Evolutionary conservation across 345 rosid species (phyloP).

Genomic region (Citrus medica): DNA sequence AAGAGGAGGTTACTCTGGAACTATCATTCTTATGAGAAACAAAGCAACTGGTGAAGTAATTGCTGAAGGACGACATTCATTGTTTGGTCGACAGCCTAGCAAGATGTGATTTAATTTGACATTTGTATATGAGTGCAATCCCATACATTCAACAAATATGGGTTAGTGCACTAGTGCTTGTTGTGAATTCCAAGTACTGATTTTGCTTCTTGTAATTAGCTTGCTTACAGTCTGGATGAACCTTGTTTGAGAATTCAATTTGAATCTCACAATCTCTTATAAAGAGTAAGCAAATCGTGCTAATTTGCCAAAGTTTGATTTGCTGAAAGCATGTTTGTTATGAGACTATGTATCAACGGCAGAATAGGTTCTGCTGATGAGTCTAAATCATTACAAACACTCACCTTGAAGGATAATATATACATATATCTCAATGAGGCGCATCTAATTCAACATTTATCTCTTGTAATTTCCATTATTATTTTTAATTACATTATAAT

Average conservation of each 20-base stretch:
- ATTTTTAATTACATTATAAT: no score
- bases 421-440: no score
- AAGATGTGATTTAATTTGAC: slow-evolving; percentile 44
- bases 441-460: no score
- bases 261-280: background rate
- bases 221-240: background rate
- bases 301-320: no score
- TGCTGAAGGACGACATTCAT: slow-evolving; percentile 94
- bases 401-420: no score
- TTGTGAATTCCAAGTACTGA: background rate
- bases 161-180: background rate
- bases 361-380: no score
- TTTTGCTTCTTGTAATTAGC: background rate
- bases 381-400: no score
- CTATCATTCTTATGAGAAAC: slow-evolving; percentile 63
- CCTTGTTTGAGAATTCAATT: background rate
- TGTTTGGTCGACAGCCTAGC: slow-evolving; percentile 64
- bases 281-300: background rate
- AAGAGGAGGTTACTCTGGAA: slow-evolving; percentile 68
- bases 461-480: no score
- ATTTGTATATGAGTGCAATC: background rate
- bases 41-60: slow-evolving; percentile 70
- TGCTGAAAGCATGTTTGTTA: no score
- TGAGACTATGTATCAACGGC: no score
- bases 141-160: background rate